Evolutionary conservation across 108 stramenopile species (phyloP).

Genomic region (Pseudonitzschia delicatissima): DNA sequence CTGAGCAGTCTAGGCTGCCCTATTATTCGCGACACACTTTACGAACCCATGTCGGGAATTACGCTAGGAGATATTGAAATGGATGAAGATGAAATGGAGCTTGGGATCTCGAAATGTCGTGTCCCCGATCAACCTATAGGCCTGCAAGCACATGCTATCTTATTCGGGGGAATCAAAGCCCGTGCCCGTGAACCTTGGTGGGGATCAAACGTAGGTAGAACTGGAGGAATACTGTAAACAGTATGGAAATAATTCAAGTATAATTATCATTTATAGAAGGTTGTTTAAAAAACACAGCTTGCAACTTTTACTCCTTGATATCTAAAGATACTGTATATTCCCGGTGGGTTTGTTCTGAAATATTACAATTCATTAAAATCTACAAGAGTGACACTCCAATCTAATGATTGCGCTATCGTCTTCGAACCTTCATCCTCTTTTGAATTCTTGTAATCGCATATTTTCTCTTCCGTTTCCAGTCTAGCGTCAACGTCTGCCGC

Average conservation of each 20-base stretch:
- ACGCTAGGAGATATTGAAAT: slow-evolving; percentile 67
- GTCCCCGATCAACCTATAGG: slow-evolving; percentile 79
- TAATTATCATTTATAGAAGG: too few species aligned
- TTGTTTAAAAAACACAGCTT: too few species aligned
- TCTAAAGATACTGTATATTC: too few species aligned
- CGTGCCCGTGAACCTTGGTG: slow-evolving; percentile 85
- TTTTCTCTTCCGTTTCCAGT: slow-evolving; percentile 87
- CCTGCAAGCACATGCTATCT: slow-evolving; percentile 83
- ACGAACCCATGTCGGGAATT: slow-evolving; percentile 71
- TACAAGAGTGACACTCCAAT: too few species aligned
- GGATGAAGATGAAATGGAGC: slow-evolving; percentile 63
- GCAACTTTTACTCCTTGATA: too few species aligned
- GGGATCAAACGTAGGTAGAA: slow-evolving; percentile 34
- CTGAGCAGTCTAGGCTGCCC: slow-evolving; percentile 80
- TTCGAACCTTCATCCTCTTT: slow-evolving; percentile 39
- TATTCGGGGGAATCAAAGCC: slow-evolving; percentile 80
- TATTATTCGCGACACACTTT: slow-evolving; percentile 82
- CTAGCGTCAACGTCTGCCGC: slow-evolving; percentile 59
- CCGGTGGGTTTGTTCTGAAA: too few species aligned
- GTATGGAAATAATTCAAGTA: not conserved
- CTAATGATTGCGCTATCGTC: slow-evolving; percentile 1
- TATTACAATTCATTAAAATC: too few species aligned
- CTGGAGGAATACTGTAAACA: not conserved
- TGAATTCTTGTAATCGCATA: slow-evolving; percentile 57
- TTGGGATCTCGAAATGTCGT: slow-evolving; percentile 49